Base-by-base conservation (phyloP, 768 basidiomycete species). In the Candolleomyces eurysporus region DNA sequence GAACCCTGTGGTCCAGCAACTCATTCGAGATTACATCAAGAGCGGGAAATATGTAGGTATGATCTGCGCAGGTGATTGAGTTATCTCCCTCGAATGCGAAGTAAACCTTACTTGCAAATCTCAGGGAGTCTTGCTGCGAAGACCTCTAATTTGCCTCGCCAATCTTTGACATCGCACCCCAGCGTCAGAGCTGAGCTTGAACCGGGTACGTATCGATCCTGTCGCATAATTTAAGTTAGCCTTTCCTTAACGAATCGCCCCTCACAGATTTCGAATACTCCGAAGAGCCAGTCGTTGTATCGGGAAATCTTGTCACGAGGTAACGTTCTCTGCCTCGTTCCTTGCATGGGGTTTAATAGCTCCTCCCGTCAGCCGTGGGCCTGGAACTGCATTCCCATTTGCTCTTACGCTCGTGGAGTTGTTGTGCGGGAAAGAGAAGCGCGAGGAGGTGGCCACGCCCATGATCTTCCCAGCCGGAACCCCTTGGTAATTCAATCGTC, bases 81-180 rank as follows among this genome's bases (percentile, higher is more conserved):
- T 10, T 16, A 21, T 53, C 48, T 32, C 22, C 22, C 36, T 14
- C 19, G 32, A 48, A 52, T 11, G n/a, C 10, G 16, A 16, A 11
- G 21, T 11, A 22, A 31, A 52, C 17, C 22, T 22, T 60, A 55
- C 30, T 11, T 3, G n/a, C 10, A 52, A 16, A 11, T 26, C 10
- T 22, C 65, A 91, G 90, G 90, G n/a, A 86, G 85, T 51, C 76
- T 92, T 40, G 82, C 84, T 30, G 92, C 92, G 0, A 76, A 85
- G 60, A 82, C 83, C 0, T 79, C 90, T 0, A 77, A 77, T 10
- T 79, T 93, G 5, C 80, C 84, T 0, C 79, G 68, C 57, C 89
- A 91, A 64, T 81, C 83, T 3, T 62, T 94, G 49, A 94, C 92
- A 32, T 94, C 92, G 16, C 91, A 94, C 66, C 91, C 92, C 0